These are phyloP conservation scores for Ceraceosorus guamensis DNA, from an alignment of 1,284 basidiomycete genomes.

Conservation along the genomic window DNA sequence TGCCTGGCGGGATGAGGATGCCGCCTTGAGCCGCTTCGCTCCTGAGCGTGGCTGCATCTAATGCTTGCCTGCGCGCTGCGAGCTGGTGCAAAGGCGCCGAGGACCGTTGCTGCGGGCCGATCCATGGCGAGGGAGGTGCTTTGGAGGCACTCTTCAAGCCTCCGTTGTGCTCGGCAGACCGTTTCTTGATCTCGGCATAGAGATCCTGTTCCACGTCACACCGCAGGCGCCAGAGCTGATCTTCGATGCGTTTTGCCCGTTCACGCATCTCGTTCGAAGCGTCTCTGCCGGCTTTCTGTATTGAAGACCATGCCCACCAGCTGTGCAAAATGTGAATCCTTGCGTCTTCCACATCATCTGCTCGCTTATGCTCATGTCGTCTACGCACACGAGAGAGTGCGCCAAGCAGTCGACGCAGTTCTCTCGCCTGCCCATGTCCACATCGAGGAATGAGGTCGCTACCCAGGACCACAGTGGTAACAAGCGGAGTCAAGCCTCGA, in stretches of 20 bases:
- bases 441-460: constrained; percentile 43
- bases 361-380: constrained; percentile 14
- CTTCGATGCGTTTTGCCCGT: constrained; percentile 24
- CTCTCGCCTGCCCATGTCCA: constrained; percentile 43
- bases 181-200: constrained; percentile 35
- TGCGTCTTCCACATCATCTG: constrained; percentile 24
- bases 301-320: constrained; percentile 40
- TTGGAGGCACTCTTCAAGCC: neutral
- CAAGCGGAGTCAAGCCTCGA: constrained; percentile 35
- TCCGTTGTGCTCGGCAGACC: constrained; percentile 4
- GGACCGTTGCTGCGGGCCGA: constrained; percentile 25
- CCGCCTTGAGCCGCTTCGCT: constrained; percentile 37
- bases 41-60: constrained; percentile 34
- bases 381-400: constrained; percentile 41
- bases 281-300: neutral
- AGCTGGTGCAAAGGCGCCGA: constrained; percentile 36
- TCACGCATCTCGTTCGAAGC: neutral
- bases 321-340: constrained; percentile 36
- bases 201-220: constrained; percentile 44
- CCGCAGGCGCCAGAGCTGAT: constrained; percentile 39
- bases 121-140: constrained; percentile 38
- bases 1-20: constrained; percentile 38
- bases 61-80: constrained; percentile 28
- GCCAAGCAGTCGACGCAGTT: constrained; percentile 44
- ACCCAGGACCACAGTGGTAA: constrained; percentile 36